A percentile compares a stretch with the other conserved stretches of the same genome.
Conservation (phyloP, 208 protist genomes). For the Lotmaria passim region DNA sequence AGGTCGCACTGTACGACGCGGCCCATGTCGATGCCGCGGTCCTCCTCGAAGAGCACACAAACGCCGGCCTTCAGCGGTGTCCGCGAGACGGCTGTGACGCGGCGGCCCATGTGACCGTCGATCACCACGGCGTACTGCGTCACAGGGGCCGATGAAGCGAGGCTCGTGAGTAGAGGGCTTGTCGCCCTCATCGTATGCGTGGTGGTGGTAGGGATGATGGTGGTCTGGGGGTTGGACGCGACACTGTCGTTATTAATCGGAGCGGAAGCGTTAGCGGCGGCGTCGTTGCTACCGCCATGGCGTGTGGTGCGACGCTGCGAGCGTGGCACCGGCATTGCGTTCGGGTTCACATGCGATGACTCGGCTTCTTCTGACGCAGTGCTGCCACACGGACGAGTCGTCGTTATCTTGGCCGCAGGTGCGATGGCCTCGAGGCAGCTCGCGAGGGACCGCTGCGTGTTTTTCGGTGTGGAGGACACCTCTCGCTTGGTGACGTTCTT, state of each 20-base stretch:
- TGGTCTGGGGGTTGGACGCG: background rate
- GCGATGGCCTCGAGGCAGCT: constrained; percentile 37
- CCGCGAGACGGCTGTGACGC: constrained; percentile 35
- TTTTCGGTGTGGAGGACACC: constrained; percentile 8
- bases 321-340: constrained; percentile 28
- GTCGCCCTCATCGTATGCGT: background rate
- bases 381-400: background rate
- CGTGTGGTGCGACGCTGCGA: constrained; percentile 17
- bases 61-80: constrained; percentile 37
- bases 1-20: constrained; percentile 56
- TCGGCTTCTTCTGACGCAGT: background rate
- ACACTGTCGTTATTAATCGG: constrained; percentile 7
- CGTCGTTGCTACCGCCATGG: background rate
- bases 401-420: background rate
- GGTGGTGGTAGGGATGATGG: background rate
- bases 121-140: constrained; percentile 47
- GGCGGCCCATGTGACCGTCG: constrained; percentile 49
- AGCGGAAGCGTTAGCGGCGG: background rate
- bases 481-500: background rate
- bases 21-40: constrained; percentile 81
- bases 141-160: background rate
- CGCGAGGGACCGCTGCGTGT: constrained; percentile 28
- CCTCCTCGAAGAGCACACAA: constrained; percentile 80
- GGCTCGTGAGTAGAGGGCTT: constrained; percentile 1
- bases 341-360: constrained; percentile 4